Base-by-base conservation (phyloP, 805 yeast genomes). In the Spathaspora boniae region DNA sequence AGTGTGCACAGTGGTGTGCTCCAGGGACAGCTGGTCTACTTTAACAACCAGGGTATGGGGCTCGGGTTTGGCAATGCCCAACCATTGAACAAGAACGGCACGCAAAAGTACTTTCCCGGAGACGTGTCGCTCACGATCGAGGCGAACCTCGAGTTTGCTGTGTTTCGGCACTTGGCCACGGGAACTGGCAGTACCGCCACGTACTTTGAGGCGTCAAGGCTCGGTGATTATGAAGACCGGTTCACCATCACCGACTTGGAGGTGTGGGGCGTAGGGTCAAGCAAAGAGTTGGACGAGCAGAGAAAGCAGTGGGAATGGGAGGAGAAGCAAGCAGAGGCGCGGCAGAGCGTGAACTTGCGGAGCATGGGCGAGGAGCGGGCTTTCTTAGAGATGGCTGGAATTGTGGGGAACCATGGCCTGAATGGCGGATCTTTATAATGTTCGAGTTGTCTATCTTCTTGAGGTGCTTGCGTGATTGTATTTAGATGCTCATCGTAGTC, bases 251-350 rank as follows among this genome's bases (percentile, higher is more conserved):
- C 80, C 4, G 89, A 83, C 44, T 62, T 89, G 17, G 96, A 89
- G 53, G 95, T 88, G 0, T 85, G 93, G 89, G 98, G 98, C 0
- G 74, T 87, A 38, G 98, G 97, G 1, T 78, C 86, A 6, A 78
- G 74, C 7, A 76, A 80, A 41, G 95, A 86, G 45, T 61, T 88
- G 31, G 81, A 74, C 20, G 89, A 82, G 42, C 96, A 89, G 58
- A 65, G 72, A 30, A 76, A 74, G 48, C 74, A 74, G 41, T 84
- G 95, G 93, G 88, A 82, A 47, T 88, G 96, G 96, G 97, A 91
- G 53, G 83, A 82, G 51, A 68, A 78, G 32, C 96, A 87, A 53
- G 95, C 95, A 0, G 74, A 78, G 46, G 80, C 87, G 24, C 68
- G 97, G 34, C 83, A 82, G 48, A 69, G 75, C 19, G 74, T 88